phyloP scores from a whole-genome alignment of 2,329 filamentous ascomycete species.

The Xylariaceae sp. region DNA sequence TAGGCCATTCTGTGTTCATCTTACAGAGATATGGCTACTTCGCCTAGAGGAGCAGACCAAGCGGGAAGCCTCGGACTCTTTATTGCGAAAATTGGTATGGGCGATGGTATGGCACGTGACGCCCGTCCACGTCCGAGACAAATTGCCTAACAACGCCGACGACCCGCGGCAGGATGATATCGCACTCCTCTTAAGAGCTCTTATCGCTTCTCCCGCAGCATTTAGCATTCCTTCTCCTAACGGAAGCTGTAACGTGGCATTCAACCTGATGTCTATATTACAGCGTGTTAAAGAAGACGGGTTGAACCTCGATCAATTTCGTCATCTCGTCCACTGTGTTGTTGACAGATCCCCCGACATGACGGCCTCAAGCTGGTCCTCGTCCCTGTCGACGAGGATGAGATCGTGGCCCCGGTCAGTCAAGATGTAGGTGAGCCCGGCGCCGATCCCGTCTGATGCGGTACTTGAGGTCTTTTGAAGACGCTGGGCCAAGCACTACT shows the following conservation, averaged over 20 bases:
- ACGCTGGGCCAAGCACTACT: no score
- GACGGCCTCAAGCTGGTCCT: conserved; percentile 5
- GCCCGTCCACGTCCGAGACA: conserved; percentile 3
- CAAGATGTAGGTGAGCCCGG: no score
- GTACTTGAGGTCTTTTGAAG: no score
- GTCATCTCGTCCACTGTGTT: conserved; percentile 6
- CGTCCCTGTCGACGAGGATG: conserved; percentile 4
- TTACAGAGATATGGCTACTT: no score
- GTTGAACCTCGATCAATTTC: conserved; percentile 6
- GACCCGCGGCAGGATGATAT: conserved; percentile 6
- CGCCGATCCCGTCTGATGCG: no score
- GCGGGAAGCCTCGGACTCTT: no score
- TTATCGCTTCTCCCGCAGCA: neutral
- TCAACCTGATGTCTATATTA: conserved; percentile 8
- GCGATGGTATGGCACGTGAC: no score
- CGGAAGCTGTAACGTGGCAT: conserved; percentile 2
- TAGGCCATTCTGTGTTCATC: no score
- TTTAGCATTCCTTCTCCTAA: conserved; percentile 5
- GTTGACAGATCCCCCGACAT: conserved; percentile 2
- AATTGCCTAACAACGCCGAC: conserved; percentile 2
- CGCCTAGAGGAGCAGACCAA: no score
- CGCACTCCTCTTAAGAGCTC: conserved; percentile 1
- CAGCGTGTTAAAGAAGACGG: conserved; percentile 1
- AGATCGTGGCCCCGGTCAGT: no score
- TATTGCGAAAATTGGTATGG: no score